Evolutionary conservation across 805 yeast genomes (phyloP), one percentile per base, ranked within the genome.

Genomic region (Wickerhamiella bombiphila): DNA sequence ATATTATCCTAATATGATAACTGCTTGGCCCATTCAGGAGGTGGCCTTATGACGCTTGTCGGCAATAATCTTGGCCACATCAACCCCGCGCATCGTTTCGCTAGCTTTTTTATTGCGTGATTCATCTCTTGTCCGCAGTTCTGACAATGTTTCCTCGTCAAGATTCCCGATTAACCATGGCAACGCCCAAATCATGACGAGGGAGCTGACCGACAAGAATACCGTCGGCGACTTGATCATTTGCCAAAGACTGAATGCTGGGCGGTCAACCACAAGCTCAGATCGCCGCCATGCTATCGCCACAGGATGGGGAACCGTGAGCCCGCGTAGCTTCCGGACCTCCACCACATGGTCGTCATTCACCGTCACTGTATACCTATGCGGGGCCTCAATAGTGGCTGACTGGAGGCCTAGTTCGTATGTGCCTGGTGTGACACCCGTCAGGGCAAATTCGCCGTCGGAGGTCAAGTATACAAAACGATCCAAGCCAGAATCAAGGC

Each of bases 151-250:
- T 35, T 47, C 65, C 4, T 59, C 61, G 35, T 60, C 64, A 29
- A 59, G 38, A 35, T 41, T 45, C 22, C 41, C 51, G 31, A 51
- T 41, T 38, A 57, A 21, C 22, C 47, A 45, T 2, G 65, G 65
- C 33, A 60, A 32, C 11, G 47, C 50, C 13, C 56, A 44, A 15
- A 59, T 60, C 42, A 58, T 41, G 8, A 46, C 52, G 35, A 60
- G 42, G 7, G 60, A 48, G 1, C 39, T 54, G 20, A 60, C 34
- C 9, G 57, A 46, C 46, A 60, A 40, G 26, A 56, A 42, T 43
- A 60, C 57, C 52, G 57, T 57, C 8, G 64, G 63, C 39, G 51
- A 52, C 43, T 49, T 50, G 44, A 60, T 24, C 47, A 59, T 52
- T 22, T 41, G 40, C 28, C 52, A 32, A 9, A 58, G 32, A 29